Conservation (phyloP, 306 rosid species). For the Lagenaria siceraria region DNA sequence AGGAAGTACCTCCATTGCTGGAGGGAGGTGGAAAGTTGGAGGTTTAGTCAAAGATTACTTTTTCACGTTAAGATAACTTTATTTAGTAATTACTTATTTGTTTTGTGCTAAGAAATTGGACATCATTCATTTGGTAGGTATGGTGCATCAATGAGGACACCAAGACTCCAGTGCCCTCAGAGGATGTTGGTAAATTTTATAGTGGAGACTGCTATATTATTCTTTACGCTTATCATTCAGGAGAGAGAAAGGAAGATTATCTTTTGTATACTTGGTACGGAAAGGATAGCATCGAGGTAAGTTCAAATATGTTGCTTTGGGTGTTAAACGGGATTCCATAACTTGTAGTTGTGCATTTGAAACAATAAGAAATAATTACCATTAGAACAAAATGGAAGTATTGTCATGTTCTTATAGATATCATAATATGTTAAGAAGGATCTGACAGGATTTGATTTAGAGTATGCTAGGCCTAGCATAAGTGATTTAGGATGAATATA, state of each 20-base stretch:
- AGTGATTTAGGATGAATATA: background rate
- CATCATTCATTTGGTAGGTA: conserved; percentile 31
- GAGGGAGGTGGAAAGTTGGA: conserved; percentile 98
- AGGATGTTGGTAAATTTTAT: conserved; percentile 71
- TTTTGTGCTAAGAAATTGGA: conserved; percentile 7
- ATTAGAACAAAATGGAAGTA: background rate
- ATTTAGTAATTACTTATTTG: conserved; percentile 1
- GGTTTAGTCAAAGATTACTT: conserved; percentile 26
- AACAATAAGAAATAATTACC: background rate
- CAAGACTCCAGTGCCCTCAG: conserved; percentile 51
- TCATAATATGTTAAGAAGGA: background rate
- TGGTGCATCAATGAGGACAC: conserved; percentile 78
- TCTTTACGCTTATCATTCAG: conserved; percentile 67
- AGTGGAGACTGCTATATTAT: conserved; percentile 83
- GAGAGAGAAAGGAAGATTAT: conserved; percentile 82
- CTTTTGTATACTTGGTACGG: conserved; percentile 87
- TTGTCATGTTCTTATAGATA: background rate
- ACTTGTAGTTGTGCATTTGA: background rate
- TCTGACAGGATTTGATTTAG: background rate
- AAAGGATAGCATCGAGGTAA: conserved; percentile 74
- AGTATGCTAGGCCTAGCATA: background rate
- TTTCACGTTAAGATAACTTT: conserved; percentile 4
- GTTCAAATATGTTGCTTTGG: conserved; percentile 9
- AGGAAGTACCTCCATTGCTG: conserved; percentile 93
- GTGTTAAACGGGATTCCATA: background rate